phyloP scores from a whole-genome alignment of 495 filamentous ascomycete genomes.

The Trichocladium uniseriatum region DNA sequence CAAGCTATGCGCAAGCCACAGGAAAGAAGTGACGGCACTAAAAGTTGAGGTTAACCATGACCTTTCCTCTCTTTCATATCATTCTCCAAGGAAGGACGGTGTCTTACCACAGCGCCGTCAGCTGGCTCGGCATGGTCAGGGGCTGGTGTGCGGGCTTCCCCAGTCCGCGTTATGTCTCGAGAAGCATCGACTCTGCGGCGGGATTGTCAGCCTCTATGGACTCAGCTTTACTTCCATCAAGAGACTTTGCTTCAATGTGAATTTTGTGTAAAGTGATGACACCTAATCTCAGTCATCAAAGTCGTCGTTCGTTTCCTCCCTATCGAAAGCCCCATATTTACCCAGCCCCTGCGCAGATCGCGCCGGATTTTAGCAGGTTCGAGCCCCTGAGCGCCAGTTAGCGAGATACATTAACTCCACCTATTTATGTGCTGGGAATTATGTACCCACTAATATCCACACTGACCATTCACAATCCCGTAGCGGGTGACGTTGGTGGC shows the following conservation, averaged over 20 bases:
- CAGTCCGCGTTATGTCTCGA: neutral
- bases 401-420: neutral
- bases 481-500: neutral
- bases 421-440: neutral
- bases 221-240: too few relatives aligned
- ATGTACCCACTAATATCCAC: neutral
- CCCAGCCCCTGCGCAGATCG: too few relatives aligned
- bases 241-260: too few relatives aligned
- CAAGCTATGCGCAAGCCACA: constrained; percentile 35
- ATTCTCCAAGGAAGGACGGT: too few relatives aligned
- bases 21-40: constrained; percentile 37
- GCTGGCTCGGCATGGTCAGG: constrained; percentile 23
- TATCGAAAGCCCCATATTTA: too few relatives aligned
- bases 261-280: too few relatives aligned
- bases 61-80: too few relatives aligned
- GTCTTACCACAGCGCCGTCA: constrained; percentile 35
- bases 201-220: too few relatives aligned
- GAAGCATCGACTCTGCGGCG: neutral
- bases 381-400: neutral
- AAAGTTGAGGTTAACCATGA: neutral
- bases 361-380: neutral
- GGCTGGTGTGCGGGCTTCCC: neutral
- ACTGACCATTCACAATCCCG: neutral
- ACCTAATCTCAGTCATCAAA: too few relatives aligned
- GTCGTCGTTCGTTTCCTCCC: too few relatives aligned